Conservation (phyloP, 2,329 filamentous ascomycete genomes). For the Colletotrichum lupini region DNA sequence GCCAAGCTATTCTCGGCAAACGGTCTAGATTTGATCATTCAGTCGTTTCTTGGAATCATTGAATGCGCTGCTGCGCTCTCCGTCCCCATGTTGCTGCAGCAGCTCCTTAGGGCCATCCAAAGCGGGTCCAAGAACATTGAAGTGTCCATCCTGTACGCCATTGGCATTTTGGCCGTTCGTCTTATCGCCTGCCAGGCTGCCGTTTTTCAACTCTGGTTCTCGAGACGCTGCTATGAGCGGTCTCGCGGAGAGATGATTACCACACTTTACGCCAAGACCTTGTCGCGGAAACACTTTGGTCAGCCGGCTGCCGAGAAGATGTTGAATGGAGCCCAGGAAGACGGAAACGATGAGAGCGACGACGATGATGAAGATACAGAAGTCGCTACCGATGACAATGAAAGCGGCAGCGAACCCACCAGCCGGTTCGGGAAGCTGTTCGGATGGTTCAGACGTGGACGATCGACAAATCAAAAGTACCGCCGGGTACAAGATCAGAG, state of each 20-base stretch:
- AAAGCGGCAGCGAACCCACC: slow-evolving; percentile 25
- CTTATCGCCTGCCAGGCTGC: slow-evolving; percentile 72
- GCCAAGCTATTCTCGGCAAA: slow-evolving; percentile 79
- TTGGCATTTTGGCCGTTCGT: slow-evolving; percentile 69
- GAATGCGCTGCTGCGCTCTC: slow-evolving; percentile 67
- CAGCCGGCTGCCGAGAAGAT: slow-evolving; percentile 40
- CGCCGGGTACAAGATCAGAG: slow-evolving; percentile 42
- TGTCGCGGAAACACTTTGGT: slow-evolving; percentile 70
- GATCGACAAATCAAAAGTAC: slow-evolving; percentile 32
- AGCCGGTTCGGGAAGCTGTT: slow-evolving; percentile 10
- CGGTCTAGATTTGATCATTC: slow-evolving; percentile 79
- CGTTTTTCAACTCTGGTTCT: slow-evolving; percentile 82
- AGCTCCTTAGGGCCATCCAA: slow-evolving; percentile 75
- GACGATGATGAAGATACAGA: slow-evolving; percentile 41
- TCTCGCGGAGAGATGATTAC: slow-evolving; percentile 88
- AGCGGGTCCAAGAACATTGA: slow-evolving; percentile 59
- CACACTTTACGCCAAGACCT: slow-evolving; percentile 83
- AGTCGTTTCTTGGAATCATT: slow-evolving; percentile 71
- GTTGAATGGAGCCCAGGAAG: background rate
- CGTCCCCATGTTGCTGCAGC: slow-evolving; percentile 77
- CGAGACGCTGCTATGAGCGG: slow-evolving; percentile 85
- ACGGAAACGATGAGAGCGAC: slow-evolving; percentile 43
- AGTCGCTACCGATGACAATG: slow-evolving; percentile 35
- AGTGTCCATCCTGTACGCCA: slow-evolving; percentile 73
- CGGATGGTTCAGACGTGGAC: slow-evolving; percentile 15